A percentile compares a stretch with the other conserved stretches of the same genome.
Evolutionary conservation across 2,329 filamentous ascomycete species (phyloP).

Genomic region (Diaporthe longicolla): DNA sequence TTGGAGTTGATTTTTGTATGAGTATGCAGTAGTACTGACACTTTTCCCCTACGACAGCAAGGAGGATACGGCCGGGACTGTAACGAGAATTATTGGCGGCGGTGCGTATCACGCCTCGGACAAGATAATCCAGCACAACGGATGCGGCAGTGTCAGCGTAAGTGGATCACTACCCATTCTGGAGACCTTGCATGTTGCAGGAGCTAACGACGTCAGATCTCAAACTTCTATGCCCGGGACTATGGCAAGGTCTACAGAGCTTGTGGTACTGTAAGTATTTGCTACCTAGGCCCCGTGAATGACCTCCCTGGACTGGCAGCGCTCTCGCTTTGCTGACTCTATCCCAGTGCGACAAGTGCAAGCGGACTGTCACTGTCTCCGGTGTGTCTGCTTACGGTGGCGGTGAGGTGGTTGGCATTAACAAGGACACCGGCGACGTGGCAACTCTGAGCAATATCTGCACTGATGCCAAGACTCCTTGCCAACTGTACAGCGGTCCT

Average conservation of each 20-base stretch:
- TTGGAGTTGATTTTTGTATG: neutral
- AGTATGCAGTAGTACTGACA: neutral
- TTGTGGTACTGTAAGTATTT: slow-evolving; percentile 11
- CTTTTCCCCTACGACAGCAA: neutral
- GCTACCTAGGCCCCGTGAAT: neutral
- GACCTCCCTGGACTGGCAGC: neutral
- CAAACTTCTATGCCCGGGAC: slow-evolving; percentile 6
- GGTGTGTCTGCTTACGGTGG: slow-evolving; percentile 13
- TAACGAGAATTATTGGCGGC: neutral
- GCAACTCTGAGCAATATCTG: slow-evolving; percentile 4
- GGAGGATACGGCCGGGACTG: neutral
- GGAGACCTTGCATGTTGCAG: neutral
- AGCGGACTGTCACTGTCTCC: neutral
- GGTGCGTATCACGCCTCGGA: neutral
- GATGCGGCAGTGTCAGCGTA: slow-evolving; percentile 9
- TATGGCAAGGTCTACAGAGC: slow-evolving; percentile 15
- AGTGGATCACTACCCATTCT: neutral
- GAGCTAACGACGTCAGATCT: neutral
- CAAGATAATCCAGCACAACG: slow-evolving; percentile 6
- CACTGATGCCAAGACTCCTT: slow-evolving; percentile 7
- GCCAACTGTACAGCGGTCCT: slow-evolving; percentile 12
- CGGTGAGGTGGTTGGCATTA: neutral
- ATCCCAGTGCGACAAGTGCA: slow-evolving; percentile 3
- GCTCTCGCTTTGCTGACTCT: neutral
- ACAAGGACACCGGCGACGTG: neutral